Base-by-base conservation (phyloP, 2,329 filamentous ascomycete species). In the Fusarium newnesense region DNA sequence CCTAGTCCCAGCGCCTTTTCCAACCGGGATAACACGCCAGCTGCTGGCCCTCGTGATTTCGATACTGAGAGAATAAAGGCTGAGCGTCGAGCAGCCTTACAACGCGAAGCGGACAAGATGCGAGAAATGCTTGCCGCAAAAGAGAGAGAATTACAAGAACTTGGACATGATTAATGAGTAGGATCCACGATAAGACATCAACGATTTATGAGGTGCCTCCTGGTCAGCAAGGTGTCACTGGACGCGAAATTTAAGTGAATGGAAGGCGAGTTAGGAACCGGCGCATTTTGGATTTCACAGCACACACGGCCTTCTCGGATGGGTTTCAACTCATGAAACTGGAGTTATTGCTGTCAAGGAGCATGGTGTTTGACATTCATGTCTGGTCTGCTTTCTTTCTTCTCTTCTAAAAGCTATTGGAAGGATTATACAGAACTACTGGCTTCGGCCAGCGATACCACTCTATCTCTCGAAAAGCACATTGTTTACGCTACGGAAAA, bases 51-150 rank as follows among this genome's bases (percentile, higher is more conserved):
- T 40, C 75, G 76, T 53, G 70, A 79, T 69, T 43, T 78, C 73
- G 87, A 89, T 36, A 82, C 80, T n/a, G 88, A 89, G 36, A 84
- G 84, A 19, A 78, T 84, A 12, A 91, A 88, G 75, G 86, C 87
- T 8, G 91, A 93, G 72, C 87, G 90, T 62, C 87, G 92, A 54
- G 89, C 88, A 13, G 88, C 90, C 53, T 83, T 97, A 54, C 88
- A 92, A 79, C 86, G 90, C 30, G 94, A 97, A 80, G 91, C 93
- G 1, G 93, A 95, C 77, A 86, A 87, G 59, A 96, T 96, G 90
- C 88, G 93, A 42, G 89, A 92, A 79, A 85, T 92, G 80, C 84
- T 95, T 36, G 87, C 90, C 15, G 91, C 89, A 18, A 95, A 95
- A 78, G 93, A 95, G 81, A 86, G 90, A 52, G 93, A 95, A 77